Percentiles rank a stretch among this genome's conserved stretches.
phyloP scores from a whole-genome alignment of 257 asterid genomes.

The Solanum piurae region DNA sequence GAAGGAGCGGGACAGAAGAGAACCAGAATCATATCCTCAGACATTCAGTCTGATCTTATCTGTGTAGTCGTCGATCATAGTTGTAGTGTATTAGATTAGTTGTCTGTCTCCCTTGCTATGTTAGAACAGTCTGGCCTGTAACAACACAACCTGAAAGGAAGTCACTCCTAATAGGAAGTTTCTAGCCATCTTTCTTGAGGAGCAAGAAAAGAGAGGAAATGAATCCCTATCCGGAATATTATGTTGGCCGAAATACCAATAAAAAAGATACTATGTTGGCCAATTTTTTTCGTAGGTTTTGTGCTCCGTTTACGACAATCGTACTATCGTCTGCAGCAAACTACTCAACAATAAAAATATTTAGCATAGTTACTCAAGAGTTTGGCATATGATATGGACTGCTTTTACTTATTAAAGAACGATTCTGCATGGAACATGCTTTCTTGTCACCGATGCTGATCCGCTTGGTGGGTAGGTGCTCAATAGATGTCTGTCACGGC shows the following conservation, averaged over 20 bases:
- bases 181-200: neutral
- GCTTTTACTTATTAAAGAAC: neutral
- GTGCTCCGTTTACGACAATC: neutral
- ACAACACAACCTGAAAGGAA: neutral
- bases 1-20: neutral
- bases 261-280: neutral
- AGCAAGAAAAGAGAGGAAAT: neutral
- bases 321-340: neutral
- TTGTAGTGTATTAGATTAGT: neutral
- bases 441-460: neutral
- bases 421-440: neutral
- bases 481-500: neutral
- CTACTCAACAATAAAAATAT: neutral
- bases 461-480: neutral
- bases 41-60: neutral
- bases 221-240: neutral
- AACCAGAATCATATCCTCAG: neutral
- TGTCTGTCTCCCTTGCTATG: neutral
- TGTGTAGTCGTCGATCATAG: neutral
- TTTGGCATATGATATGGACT: neutral
- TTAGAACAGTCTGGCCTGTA: neutral
- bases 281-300: neutral
- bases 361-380: neutral
- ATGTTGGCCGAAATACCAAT: neutral
- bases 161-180: neutral